A percentile compares a stretch with the other conserved stretches of the same genome.
Evolutionary conservation across 495 filamentous ascomycete species (phyloP).

Genomic region (Tuber microsphaerosporum): DNA sequence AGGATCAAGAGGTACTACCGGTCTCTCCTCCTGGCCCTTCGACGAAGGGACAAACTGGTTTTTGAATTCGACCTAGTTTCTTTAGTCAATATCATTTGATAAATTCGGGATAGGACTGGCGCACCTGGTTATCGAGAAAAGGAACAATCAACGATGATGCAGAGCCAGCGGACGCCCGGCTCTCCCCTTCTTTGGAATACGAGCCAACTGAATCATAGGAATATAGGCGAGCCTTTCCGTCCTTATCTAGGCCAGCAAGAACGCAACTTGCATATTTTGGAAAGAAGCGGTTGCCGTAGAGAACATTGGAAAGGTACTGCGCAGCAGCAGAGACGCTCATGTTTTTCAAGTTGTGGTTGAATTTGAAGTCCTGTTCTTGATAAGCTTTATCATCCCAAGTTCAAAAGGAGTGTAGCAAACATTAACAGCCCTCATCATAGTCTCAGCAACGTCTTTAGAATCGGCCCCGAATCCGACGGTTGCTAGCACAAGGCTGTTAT

Average conservation of each 20-base stretch:
- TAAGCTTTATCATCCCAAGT: constrained; percentile 9
- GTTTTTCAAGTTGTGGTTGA: constrained; percentile 40
- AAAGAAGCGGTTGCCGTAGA: constrained; percentile 97
- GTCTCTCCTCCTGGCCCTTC: constrained; percentile 57
- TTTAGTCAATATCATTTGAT: neutral
- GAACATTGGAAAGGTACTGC: constrained; percentile 82
- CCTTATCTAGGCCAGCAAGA: constrained; percentile 85
- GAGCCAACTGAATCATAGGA: constrained; percentile 96
- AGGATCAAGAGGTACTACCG: constrained; percentile 54
- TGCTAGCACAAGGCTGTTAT: constrained; percentile 76
- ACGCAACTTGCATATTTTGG: constrained; percentile 95
- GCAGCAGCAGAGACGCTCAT: constrained; percentile 92
- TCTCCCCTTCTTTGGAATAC: constrained; percentile 74
- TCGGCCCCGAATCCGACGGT: constrained; percentile 95
- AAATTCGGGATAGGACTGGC: neutral
- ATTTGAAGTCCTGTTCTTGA: constrained; percentile 40
- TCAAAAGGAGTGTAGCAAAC: constrained; percentile 22
- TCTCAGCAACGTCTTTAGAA: constrained; percentile 45
- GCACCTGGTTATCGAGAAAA: constrained; percentile 86
- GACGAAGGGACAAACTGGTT: constrained; percentile 90
- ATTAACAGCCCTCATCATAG: constrained; percentile 41
- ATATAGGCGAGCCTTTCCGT: constrained; percentile 88
- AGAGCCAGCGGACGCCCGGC: constrained; percentile 91
- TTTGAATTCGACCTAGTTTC: constrained; percentile 76
- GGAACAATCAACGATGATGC: constrained; percentile 96